A percentile compares a stretch with the other conserved stretches of the same genome.
These are phyloP conservation scores for Halteria grandinella DNA, from an alignment of 73 alveolate genomes.

Conservation along the genomic window DNA sequence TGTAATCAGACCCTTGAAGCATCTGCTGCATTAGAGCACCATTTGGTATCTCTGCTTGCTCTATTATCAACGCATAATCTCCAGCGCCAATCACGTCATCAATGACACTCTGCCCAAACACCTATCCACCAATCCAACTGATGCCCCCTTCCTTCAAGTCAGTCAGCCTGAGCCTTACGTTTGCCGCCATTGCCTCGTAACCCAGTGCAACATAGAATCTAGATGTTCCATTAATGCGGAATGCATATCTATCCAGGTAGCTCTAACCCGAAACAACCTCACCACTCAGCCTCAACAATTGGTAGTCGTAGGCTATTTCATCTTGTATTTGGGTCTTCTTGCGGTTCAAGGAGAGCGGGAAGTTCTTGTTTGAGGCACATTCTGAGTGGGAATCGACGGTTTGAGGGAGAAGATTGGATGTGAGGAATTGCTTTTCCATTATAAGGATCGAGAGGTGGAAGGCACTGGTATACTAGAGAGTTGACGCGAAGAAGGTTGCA, in stretches of 20 bases:
- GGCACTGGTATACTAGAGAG: neutral
- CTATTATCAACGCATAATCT: constrained; percentile 8
- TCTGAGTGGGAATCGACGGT: neutral
- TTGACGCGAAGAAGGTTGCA: constrained; percentile 1
- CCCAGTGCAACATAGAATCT: constrained; percentile 37
- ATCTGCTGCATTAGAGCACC: no score
- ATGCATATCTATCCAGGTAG: constrained; percentile 4
- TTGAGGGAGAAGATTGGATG: neutral
- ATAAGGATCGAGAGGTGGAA: constrained; percentile 11
- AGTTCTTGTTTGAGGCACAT: neutral
- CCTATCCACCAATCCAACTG: constrained; percentile 3
- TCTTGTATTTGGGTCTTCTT: neutral
- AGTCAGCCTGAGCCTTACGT: neutral
- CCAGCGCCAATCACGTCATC: constrained; percentile 15
- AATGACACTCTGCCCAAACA: constrained; percentile 1
- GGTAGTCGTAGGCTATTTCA: constrained; percentile 20
- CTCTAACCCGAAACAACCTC: neutral
- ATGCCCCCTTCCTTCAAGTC: neutral
- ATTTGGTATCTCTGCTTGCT: no score
- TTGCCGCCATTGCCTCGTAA: neutral
- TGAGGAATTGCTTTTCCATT: neutral
- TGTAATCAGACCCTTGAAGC: no score
- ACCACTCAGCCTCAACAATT: constrained; percentile 4
- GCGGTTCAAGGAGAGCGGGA: constrained; percentile 28
- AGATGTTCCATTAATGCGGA: constrained; percentile 40